A percentile compares a stretch with the other conserved stretches of the same genome.
Evolutionary conservation across 2,329 filamentous ascomycete genomes (phyloP).

Genomic region (Anthostomella pinea): DNA sequence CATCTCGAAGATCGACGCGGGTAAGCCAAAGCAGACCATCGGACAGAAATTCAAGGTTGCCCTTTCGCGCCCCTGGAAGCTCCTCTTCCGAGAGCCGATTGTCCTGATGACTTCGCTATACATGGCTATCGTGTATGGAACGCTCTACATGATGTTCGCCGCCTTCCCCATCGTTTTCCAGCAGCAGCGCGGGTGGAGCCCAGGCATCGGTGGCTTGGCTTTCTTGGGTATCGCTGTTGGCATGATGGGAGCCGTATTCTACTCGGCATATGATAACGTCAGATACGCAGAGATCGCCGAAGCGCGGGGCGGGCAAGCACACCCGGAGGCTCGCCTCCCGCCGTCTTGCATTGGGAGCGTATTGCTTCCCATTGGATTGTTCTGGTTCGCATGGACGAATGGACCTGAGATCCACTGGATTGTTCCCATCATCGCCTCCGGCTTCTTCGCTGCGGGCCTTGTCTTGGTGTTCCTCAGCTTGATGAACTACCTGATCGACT

Average conservation of each 20-base stretch:
- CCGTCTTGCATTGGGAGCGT: conserved; percentile 61
- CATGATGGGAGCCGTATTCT: conserved; percentile 57
- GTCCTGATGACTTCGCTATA: conserved; percentile 64
- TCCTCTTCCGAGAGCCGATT: conserved; percentile 70
- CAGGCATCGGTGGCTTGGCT: conserved; percentile 59
- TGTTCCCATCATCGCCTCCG: conserved; percentile 38
- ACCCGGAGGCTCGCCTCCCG: conserved; percentile 64
- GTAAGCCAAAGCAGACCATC: conserved; percentile 41
- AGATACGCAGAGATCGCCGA: conserved; percentile 47
- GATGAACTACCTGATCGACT: conserved; percentile 58
- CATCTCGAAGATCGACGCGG: conserved; percentile 48
- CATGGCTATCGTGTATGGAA: conserved; percentile 59
- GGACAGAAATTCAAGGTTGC: conserved; percentile 54
- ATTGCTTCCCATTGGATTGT: conserved; percentile 60
- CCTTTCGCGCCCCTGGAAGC: conserved; percentile 62
- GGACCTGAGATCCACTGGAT: conserved; percentile 50
- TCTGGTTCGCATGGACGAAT: conserved; percentile 70
- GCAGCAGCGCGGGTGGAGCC: conserved; percentile 54
- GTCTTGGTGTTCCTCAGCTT: conserved; percentile 56
- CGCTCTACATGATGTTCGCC: conserved; percentile 58
- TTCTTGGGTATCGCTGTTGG: conserved; percentile 69
- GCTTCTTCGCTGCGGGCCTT: conserved; percentile 38
- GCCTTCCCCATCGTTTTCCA: conserved; percentile 67
- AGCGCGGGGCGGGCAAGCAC: conserved; percentile 50
- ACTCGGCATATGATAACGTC: conserved; percentile 54